Conservation (phyloP, 441 rosid genomes). For the Erodium moschatum region DNA sequence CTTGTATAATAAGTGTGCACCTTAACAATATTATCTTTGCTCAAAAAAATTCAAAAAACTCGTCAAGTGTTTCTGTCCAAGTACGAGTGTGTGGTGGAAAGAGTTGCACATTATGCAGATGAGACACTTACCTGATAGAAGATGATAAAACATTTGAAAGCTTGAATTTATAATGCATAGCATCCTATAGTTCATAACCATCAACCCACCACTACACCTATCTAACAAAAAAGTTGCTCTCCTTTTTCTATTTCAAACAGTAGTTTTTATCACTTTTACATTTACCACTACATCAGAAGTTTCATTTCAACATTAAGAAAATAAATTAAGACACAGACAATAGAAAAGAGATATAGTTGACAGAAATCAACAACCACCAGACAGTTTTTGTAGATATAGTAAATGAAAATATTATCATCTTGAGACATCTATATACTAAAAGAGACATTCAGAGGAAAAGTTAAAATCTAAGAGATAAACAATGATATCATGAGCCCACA, state of each 20-base stretch:
- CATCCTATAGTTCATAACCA: slow-evolving; percentile 2
- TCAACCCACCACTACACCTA: slow-evolving; percentile 5
- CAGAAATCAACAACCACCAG: neutral
- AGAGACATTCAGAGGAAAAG: slow-evolving; percentile 1
- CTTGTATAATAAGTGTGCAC: slow-evolving; percentile 3
- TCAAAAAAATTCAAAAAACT: neutral
- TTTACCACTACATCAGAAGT: slow-evolving; percentile 2
- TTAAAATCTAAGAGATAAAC: slow-evolving; percentile 2
- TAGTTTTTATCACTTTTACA: neutral
- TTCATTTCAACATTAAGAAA: neutral
- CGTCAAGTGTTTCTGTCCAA: slow-evolving; percentile 4
- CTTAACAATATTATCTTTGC: slow-evolving; percentile 5
- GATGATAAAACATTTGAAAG: slow-evolving; percentile 5
- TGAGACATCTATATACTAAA: neutral
- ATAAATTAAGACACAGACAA: neutral
- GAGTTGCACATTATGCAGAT: slow-evolving; percentile 7
- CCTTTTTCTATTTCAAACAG: neutral
- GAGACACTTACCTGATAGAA: neutral
- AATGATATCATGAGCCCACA: slow-evolving; percentile 1
- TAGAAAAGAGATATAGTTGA: neutral
- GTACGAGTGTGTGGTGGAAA: slow-evolving; percentile 1
- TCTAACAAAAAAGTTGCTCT: slow-evolving; percentile 1
- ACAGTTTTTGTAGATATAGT: slow-evolving; percentile 5
- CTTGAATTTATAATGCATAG: neutral
- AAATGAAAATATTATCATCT: slow-evolving; percentile 3